Conservation (phyloP, 345 rosid genomes). For the Euphorbia tirucalli region DNA sequence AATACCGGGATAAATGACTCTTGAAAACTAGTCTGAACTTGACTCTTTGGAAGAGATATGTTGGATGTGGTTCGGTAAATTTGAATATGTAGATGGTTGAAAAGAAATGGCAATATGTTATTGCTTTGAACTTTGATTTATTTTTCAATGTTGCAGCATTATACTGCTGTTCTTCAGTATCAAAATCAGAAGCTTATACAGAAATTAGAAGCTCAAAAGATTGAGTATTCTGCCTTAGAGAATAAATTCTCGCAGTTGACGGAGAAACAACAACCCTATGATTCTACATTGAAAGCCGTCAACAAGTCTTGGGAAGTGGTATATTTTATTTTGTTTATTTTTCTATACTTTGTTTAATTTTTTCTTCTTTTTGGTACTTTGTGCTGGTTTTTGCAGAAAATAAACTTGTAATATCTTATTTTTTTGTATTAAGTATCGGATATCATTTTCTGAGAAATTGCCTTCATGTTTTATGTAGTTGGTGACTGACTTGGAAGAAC, state of each 20-base stretch:
- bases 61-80: neutral
- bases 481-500: conserved; percentile 55
- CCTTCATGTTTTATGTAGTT: conserved; percentile 46
- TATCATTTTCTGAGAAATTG: conserved; percentile 19
- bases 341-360: neutral
- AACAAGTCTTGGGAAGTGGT: conserved; percentile 76
- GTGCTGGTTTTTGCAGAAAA: neutral
- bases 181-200: conserved; percentile 87
- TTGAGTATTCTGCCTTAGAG: conserved; percentile 64
- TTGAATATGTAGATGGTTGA: neutral
- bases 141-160: conserved; percentile 48
- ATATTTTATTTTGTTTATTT: conserved; percentile 15
- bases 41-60: neutral
- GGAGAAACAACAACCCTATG: conserved; percentile 57
- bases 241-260: conserved; percentile 49
- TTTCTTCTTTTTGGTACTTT: neutral
- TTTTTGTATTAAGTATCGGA: conserved; percentile 10
- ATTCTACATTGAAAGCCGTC: conserved; percentile 55
- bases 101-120: neutral
- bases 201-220: conserved; percentile 77
- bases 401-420: neutral
- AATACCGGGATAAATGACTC: neutral
- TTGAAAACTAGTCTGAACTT: neutral
- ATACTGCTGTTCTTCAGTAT: conserved; percentile 72
- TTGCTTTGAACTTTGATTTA: conserved; percentile 12